A percentile compares a stretch with the other conserved stretches of the same genome.
Evolutionary conservation across 768 basidiomycete species (phyloP).

Genomic region (Boletales sp.): DNA sequence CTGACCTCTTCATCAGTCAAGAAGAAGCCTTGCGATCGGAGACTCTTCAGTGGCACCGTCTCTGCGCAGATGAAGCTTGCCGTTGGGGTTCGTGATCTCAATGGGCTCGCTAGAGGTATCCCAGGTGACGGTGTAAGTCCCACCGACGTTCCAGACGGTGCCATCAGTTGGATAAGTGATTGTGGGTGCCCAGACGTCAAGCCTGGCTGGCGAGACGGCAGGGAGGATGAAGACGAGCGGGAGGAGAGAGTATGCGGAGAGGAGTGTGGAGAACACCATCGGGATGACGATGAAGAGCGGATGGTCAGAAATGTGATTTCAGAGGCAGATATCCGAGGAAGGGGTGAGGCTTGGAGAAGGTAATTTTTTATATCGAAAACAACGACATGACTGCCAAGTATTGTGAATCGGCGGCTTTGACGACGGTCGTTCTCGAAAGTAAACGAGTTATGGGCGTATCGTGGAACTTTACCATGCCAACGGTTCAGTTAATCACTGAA

Average conservation of each 20-base stretch:
- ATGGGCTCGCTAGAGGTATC: slow-evolving; percentile 35
- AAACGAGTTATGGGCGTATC: no score
- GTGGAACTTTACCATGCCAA: no score
- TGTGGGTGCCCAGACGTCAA: slow-evolving; percentile 50
- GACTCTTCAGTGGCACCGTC: slow-evolving; percentile 20
- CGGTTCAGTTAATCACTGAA: no score
- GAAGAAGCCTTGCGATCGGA: slow-evolving; percentile 38
- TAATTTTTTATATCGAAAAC: no score
- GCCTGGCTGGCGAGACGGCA: slow-evolving; percentile 6
- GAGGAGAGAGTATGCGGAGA: slow-evolving; percentile 14
- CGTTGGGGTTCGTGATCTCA: slow-evolving; percentile 46
- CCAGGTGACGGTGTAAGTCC: slow-evolving; percentile 44
- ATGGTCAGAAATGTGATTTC: no score
- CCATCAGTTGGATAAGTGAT: slow-evolving; percentile 35
- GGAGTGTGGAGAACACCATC: slow-evolving; percentile 14
- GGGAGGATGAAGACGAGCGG: slow-evolving; percentile 31
- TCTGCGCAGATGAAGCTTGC: slow-evolving; percentile 40
- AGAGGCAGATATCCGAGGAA: no score
- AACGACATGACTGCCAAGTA: no score
- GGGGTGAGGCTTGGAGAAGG: no score
- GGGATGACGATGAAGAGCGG: not conserved
- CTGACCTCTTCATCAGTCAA: slow-evolving; percentile 33
- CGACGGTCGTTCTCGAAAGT: no score
- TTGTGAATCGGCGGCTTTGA: no score
- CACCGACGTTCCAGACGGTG: slow-evolving; percentile 41